A percentile compares a stretch with the other conserved stretches of the same genome.
phyloP scores from a whole-genome alignment of 345 rosid genomes.

The Adansonia digitata region DNA sequence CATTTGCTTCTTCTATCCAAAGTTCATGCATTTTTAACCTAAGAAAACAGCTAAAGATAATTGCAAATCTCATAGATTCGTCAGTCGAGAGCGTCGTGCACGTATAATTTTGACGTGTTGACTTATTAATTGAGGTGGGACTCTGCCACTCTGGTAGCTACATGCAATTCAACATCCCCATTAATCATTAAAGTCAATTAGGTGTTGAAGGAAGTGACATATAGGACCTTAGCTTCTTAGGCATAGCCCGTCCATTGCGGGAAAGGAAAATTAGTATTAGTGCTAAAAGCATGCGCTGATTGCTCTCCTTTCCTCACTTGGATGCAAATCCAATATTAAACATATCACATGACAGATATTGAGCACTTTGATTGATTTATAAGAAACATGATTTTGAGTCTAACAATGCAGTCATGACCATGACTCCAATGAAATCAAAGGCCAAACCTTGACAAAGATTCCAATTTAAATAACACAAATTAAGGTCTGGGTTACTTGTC shows the following conservation, averaged over 20 bases:
- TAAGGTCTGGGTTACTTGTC: too few species aligned
- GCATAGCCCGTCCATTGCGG: conserved; percentile 21
- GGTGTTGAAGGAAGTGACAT: background rate
- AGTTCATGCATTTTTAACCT: background rate
- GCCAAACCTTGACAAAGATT: background rate
- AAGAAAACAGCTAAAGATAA: background rate
- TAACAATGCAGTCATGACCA: background rate
- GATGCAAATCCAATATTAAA: background rate
- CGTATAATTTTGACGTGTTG: conserved; percentile 1
- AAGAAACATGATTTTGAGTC: conserved; percentile 4
- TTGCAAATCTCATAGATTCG: background rate
- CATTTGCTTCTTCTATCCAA: background rate
- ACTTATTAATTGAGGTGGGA: conserved; percentile 7
- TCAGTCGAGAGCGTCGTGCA: background rate
- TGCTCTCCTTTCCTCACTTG: background rate
- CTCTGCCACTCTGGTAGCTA: background rate
- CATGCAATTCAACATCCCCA: background rate
- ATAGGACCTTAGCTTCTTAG: background rate
- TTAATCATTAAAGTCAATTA: conserved; percentile 8
- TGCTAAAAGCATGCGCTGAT: conserved; percentile 13
- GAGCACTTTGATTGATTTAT: background rate
- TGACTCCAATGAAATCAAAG: background rate
- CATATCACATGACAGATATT: background rate
- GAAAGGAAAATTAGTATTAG: background rate
- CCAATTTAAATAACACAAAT: background rate